A percentile compares a stretch with the other conserved stretches of the same genome.
Evolutionary conservation across 2,329 filamentous ascomycete genomes (phyloP).

Genomic region (Incumbomyces lentus): DNA sequence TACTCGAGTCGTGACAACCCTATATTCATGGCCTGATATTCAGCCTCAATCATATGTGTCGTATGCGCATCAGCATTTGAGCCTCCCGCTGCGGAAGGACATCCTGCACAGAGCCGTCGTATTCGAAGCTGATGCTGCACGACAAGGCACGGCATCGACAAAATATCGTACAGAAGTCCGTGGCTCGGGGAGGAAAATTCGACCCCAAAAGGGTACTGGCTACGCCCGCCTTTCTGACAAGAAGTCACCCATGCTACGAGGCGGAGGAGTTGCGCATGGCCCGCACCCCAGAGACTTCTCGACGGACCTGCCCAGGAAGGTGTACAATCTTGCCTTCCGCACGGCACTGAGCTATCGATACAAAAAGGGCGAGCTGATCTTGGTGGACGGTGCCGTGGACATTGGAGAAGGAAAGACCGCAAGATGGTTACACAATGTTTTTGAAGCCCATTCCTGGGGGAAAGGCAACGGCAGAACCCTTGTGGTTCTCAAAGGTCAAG

Average conservation of each 20-base stretch:
- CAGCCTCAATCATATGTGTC: conserved; percentile 68
- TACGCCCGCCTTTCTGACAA: conserved; percentile 66
- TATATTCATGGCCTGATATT: conserved; percentile 82
- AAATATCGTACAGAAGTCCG: conserved; percentile 77
- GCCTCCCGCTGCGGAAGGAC: conserved; percentile 79
- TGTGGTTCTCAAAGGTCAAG: conserved; percentile 51
- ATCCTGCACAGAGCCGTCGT: conserved; percentile 85
- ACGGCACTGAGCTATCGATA: conserved; percentile 90
- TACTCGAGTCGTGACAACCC: conserved; percentile 64
- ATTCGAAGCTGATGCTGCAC: conserved; percentile 81
- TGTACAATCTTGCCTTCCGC: conserved; percentile 92
- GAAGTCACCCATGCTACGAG: conserved; percentile 70
- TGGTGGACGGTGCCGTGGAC: conserved; percentile 69
- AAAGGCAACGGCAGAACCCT: conserved; percentile 58
- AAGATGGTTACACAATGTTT: conserved; percentile 56
- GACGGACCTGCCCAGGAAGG: conserved; percentile 71
- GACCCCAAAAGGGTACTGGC: conserved; percentile 79
- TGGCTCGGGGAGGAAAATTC: conserved; percentile 72
- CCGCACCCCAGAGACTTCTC: conserved; percentile 86
- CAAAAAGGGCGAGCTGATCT: conserved; percentile 71
- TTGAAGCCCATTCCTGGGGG: conserved; percentile 62
- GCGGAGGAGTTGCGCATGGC: conserved; percentile 83
- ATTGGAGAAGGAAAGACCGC: conserved; percentile 44
- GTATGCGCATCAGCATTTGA: conserved; percentile 73
- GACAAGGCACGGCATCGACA: conserved; percentile 73